These are phyloP conservation scores for Ophiostoma ulmi DNA, from an alignment of 2,329 filamentous ascomycete genomes.

Conservation along the genomic window DNA sequence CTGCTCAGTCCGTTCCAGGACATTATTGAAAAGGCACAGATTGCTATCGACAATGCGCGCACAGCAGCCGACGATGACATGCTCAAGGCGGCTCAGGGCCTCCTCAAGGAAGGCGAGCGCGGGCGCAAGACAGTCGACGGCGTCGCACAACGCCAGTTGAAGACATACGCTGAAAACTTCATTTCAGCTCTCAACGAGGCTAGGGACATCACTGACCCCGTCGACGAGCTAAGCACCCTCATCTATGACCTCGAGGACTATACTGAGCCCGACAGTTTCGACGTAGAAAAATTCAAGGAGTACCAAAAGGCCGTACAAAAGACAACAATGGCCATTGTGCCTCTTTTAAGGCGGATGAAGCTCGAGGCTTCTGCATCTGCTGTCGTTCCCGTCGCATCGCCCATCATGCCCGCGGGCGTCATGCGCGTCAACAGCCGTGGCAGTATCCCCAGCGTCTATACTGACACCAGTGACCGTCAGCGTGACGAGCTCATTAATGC, in stretches of 20 bases:
- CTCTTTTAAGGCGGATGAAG: slow-evolving; percentile 52
- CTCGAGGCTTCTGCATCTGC: slow-evolving; percentile 34
- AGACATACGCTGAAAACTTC: slow-evolving; percentile 48
- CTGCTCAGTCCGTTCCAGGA: slow-evolving; percentile 49
- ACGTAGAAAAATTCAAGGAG: slow-evolving; percentile 46
- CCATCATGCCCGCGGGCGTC: not conserved
- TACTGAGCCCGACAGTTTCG: slow-evolving; percentile 46
- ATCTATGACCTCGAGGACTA: slow-evolving; percentile 56
- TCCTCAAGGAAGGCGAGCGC: slow-evolving; percentile 38
- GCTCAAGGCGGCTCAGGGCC: slow-evolving; percentile 43
- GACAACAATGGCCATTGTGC: slow-evolving; percentile 45
- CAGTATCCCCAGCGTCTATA: slow-evolving; percentile 15
- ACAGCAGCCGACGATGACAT: slow-evolving; percentile 41
- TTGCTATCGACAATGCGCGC: slow-evolving; percentile 44
- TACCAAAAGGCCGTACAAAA: slow-evolving; percentile 46
- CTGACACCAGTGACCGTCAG: not conserved
- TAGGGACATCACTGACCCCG: slow-evolving; percentile 49
- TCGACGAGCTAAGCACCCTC: slow-evolving; percentile 45
- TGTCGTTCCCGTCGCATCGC: not conserved
- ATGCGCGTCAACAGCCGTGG: slow-evolving; percentile 20
- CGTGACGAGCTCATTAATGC: slow-evolving; percentile 14
- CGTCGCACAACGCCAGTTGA: slow-evolving; percentile 44
- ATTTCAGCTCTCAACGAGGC: slow-evolving; percentile 47
- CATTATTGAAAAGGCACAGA: slow-evolving; percentile 48
- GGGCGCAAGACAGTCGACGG: slow-evolving; percentile 46